Percentiles rank a stretch among this genome's conserved stretches.
Conservation (phyloP, 164 flowering plant genomes). For the Annona squamosa region DNA sequence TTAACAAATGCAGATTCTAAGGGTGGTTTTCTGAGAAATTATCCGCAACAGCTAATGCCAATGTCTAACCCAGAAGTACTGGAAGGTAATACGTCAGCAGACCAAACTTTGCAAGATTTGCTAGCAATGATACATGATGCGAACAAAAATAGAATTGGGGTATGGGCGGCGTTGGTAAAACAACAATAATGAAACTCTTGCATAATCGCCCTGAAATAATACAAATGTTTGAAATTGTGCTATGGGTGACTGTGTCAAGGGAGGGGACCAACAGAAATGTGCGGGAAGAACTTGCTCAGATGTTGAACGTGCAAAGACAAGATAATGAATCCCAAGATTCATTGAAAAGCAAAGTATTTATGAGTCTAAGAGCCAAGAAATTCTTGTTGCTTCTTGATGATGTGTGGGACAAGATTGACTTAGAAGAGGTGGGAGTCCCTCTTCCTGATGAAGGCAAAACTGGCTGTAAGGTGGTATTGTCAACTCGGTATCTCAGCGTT, state of each 20-base stretch:
- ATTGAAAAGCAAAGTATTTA: neutral
- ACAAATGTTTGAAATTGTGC: neutral
- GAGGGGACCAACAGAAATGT: neutral
- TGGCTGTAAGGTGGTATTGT: neutral
- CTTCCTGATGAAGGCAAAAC: neutral
- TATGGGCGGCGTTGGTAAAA: neutral
- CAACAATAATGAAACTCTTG: neutral
- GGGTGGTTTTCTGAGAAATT: no score
- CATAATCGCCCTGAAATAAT: neutral
- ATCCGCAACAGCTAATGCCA: neutral
- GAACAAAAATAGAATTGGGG: neutral
- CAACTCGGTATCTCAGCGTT: neutral
- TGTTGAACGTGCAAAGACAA: neutral
- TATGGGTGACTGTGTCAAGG: conserved; percentile 2
- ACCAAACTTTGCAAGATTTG: neutral
- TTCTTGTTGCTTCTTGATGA: conserved; percentile 4
- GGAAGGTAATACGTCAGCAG: neutral
- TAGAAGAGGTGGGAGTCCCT: neutral
- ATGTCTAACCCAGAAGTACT: neutral
- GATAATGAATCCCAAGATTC: neutral
- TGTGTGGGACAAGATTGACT: neutral
- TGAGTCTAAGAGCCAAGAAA: neutral
- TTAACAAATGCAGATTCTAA: no score
- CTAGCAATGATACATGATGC: neutral
- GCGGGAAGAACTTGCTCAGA: neutral